These are phyloP conservation scores for Mallotus repandus DNA, from an alignment of 441 rosid genomes.

Conservation along the genomic window DNA sequence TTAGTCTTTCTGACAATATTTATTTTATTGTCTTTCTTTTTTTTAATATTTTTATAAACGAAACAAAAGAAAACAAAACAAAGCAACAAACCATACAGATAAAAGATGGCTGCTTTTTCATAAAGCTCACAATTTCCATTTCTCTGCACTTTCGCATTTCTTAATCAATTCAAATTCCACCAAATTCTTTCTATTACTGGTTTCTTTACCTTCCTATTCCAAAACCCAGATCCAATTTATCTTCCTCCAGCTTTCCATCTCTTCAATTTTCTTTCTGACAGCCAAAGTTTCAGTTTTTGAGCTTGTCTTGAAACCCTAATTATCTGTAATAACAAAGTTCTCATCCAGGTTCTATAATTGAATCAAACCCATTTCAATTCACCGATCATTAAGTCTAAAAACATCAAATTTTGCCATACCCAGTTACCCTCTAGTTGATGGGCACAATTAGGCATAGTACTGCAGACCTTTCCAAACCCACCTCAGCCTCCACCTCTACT, in stretches of 20 bases:
- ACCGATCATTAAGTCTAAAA: neutral
- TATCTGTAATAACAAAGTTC: neutral
- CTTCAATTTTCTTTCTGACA: neutral
- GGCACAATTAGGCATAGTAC: conserved; percentile 48
- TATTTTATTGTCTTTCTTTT: neutral
- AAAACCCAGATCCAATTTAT: conserved; percentile 4
- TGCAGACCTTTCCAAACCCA: conserved; percentile 41
- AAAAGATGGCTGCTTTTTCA: neutral
- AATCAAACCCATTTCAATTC: conserved; percentile 15
- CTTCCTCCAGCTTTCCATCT: neutral
- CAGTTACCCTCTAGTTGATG: conserved; percentile 41
- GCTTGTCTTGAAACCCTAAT: conserved; percentile 12
- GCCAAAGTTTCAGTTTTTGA: neutral
- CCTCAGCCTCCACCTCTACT: conserved; percentile 46
- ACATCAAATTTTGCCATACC: neutral
- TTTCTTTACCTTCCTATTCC: neutral
- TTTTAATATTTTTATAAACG: neutral
- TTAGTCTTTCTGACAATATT: neutral
- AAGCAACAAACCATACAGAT: neutral
- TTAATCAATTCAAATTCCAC: neutral
- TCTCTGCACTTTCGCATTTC: conserved; percentile 3
- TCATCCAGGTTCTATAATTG: neutral
- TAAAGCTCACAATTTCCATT: neutral
- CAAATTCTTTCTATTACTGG: neutral
- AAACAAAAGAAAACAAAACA: neutral